Evolutionary conservation across 768 basidiomycete species (phyloP).

Genomic region (Termitomyces sp.): DNA sequence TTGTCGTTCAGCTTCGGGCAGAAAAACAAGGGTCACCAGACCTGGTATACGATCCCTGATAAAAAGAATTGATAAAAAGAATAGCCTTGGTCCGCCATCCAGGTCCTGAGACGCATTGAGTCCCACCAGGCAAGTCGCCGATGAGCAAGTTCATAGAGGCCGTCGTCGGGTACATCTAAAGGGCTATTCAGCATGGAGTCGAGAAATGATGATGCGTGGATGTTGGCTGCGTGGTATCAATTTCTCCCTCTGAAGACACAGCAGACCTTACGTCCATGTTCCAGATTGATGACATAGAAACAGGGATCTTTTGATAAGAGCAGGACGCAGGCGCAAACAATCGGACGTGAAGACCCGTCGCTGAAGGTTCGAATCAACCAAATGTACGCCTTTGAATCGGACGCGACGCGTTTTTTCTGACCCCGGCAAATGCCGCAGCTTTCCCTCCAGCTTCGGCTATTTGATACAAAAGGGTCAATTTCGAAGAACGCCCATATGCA

Average conservation of each 20-base stretch:
- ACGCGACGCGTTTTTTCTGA: neutral
- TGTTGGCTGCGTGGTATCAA: neutral
- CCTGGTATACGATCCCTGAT: neutral
- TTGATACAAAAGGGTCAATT: too few species aligned
- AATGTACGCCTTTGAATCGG: neutral
- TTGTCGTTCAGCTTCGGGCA: neutral
- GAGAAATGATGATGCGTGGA: neutral
- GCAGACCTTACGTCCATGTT: neutral
- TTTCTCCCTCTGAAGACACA: neutral
- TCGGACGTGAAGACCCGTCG: neutral
- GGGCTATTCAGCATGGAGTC: neutral
- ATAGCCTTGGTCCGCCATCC: neutral
- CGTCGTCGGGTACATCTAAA: neutral
- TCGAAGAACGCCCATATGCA: too few species aligned
- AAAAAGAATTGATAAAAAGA: too few species aligned
- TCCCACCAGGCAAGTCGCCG: neutral
- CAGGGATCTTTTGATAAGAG: neutral
- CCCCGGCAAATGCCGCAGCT: neutral
- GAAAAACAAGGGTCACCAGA: neutral
- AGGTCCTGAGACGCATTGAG: neutral
- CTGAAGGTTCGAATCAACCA: neutral
- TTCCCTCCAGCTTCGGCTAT: neutral
- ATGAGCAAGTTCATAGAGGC: neutral
- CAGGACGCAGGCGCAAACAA: neutral
- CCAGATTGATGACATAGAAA: neutral